Conservation (phyloP, 352 stramenopile species). For the Pythium brassicae region DNA sequence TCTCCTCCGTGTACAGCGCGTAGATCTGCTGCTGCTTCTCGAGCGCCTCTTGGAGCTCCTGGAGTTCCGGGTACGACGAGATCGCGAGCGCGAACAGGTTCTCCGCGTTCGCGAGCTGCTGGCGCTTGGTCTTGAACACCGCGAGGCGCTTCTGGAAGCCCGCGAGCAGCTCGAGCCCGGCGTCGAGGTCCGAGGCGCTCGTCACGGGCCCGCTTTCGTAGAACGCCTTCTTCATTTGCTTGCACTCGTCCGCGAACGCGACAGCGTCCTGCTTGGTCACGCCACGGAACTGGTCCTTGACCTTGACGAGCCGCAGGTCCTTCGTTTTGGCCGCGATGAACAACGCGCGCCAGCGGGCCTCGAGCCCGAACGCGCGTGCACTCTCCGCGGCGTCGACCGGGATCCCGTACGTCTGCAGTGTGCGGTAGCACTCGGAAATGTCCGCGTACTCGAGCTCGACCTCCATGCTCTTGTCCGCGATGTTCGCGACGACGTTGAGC, state of each 20-base stretch:
- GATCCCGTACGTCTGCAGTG: conserved; percentile 82
- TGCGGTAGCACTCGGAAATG: conserved; percentile 91
- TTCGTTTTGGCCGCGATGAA: conserved; percentile 88
- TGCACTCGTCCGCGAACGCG: conserved; percentile 86
- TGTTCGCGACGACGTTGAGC: conserved; percentile 87
- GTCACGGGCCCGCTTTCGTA: conserved; percentile 80
- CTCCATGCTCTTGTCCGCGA: conserved; percentile 89
- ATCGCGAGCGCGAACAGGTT: conserved; percentile 92
- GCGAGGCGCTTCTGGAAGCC: conserved; percentile 83
- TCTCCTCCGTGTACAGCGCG: conserved; percentile 89
- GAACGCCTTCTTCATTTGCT: conserved; percentile 86
- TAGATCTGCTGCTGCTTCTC: conserved; percentile 91
- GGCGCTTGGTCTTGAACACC: conserved; percentile 66
- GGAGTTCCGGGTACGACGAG: conserved; percentile 88
- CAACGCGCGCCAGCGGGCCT: conserved; percentile 80
- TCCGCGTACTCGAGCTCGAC: conserved; percentile 93
- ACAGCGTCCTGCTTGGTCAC: conserved; percentile 91
- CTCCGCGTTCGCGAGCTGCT: conserved; percentile 93
- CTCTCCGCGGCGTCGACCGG: conserved; percentile 61
- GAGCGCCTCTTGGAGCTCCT: conserved; percentile 80
- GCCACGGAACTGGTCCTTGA: conserved; percentile 93
- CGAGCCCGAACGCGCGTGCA: conserved; percentile 70
- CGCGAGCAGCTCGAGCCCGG: conserved; percentile 82
- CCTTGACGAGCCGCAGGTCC: conserved; percentile 89
- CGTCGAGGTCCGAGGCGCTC: conserved; percentile 82